These are phyloP conservation scores for Trypanosoma platydactyli DNA, from an alignment of 208 protist species.

Conservation along the genomic window DNA sequence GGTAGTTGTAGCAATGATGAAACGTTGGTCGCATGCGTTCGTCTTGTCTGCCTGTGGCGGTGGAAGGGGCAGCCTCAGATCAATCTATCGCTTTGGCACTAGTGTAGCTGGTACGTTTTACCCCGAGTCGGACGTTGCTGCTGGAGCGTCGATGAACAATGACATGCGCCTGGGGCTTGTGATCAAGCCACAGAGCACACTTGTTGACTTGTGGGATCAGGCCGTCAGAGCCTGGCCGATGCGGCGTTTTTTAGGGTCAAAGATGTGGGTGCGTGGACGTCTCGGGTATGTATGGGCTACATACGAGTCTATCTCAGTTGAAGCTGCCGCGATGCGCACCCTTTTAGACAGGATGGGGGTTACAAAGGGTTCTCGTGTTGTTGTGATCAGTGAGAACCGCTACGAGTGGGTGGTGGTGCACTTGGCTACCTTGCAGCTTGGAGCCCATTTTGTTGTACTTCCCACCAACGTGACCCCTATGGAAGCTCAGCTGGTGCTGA, in stretches of 20 bases:
- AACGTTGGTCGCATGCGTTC: slow-evolving; percentile 3
- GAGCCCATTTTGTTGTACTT: slow-evolving; percentile 86
- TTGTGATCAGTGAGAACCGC: slow-evolving; percentile 90
- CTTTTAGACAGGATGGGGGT: slow-evolving; percentile 82
- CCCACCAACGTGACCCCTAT: slow-evolving; percentile 88
- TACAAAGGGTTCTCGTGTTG: slow-evolving; percentile 78
- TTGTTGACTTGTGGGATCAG: slow-evolving; percentile 87
- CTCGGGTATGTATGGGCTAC: slow-evolving; percentile 89
- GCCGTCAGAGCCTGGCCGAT: slow-evolving; percentile 76
- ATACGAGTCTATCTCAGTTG: slow-evolving; percentile 85
- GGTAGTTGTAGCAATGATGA: not conserved
- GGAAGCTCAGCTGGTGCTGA: slow-evolving; percentile 82
- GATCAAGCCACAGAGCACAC: slow-evolving; percentile 87
- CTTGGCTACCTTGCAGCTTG: slow-evolving; percentile 85
- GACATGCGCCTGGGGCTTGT: slow-evolving; percentile 76
- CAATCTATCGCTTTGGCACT: slow-evolving; percentile 50
- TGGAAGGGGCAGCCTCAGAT: slow-evolving; percentile 12
- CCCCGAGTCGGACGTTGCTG: slow-evolving; percentile 70
- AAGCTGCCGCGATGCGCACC: slow-evolving; percentile 81
- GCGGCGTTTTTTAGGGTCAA: slow-evolving; percentile 83
- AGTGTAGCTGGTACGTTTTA: slow-evolving; percentile 82
- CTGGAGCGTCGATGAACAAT: slow-evolving; percentile 62
- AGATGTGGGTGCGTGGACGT: slow-evolving; percentile 88
- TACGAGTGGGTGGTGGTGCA: slow-evolving; percentile 93
- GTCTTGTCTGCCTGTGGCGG: not conserved